phyloP scores from a whole-genome alignment of 2,329 filamentous ascomycete species.

The Coniochaeta pulveracea region DNA sequence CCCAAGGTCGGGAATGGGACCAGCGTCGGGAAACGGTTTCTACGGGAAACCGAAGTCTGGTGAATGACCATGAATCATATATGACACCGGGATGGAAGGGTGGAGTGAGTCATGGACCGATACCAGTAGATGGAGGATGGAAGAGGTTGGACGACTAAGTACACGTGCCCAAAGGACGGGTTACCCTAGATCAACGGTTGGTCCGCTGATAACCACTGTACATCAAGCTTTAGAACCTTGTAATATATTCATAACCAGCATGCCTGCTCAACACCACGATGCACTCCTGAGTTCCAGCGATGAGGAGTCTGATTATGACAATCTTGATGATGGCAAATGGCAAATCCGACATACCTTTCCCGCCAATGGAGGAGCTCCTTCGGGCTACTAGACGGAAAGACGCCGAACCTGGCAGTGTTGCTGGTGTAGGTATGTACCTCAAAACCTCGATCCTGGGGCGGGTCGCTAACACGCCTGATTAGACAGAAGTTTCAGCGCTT shows the following conservation, averaged over 20 bases:
- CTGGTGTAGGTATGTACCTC: conserved; percentile 1
- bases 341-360: conserved; percentile 3
- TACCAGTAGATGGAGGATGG: too few relatives aligned
- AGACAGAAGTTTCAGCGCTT: conserved; percentile 3
- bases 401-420: not conserved
- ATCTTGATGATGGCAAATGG: conserved; percentile 3
- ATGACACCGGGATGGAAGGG: too few relatives aligned
- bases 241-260: too few relatives aligned
- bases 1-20: conserved; percentile 15
- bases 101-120: too few relatives aligned
- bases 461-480: not conserved
- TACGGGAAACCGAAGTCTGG: conserved; percentile 6
- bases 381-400: not conserved
- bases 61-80: not conserved
- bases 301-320: conserved; percentile 3
- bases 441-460: conserved; percentile 1
- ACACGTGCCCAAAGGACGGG: too few relatives aligned
- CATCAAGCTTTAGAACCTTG: too few relatives aligned
- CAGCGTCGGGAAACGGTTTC: conserved; percentile 14
- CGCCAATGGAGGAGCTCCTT: conserved; percentile 4
- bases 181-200: too few relatives aligned
- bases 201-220: too few relatives aligned
- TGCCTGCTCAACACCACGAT: too few relatives aligned
- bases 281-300: conserved; percentile 5
- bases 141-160: too few relatives aligned